A percentile compares a stretch with the other conserved stretches of the same genome.
phyloP scores from a whole-genome alignment of 345 rosid genomes.

The Bruguiera parviflora region DNA sequence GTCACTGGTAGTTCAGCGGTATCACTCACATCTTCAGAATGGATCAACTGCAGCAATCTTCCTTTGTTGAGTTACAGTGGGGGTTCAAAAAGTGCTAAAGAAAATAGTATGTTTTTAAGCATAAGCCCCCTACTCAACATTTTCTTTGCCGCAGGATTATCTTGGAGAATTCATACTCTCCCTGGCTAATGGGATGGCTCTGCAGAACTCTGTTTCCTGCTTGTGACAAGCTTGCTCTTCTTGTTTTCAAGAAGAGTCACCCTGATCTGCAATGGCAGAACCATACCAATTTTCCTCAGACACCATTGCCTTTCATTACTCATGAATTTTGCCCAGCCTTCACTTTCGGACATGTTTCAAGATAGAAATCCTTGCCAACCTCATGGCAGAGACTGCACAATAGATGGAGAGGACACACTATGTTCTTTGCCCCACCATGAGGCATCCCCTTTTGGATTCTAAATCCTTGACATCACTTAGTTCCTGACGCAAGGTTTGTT shows the following conservation, averaged over 20 bases:
- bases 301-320: conserved; percentile 70
- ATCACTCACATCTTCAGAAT: conserved; percentile 2
- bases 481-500: conserved; percentile 85
- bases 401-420: conserved; percentile 61
- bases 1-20: conserved; percentile 13
- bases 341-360: conserved; percentile 65
- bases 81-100: conserved; percentile 42
- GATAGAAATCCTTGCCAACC: conserved; percentile 62
- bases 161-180: conserved; percentile 56
- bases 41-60: conserved; percentile 20
- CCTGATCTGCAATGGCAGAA: conserved; percentile 58
- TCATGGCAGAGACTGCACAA: conserved; percentile 66
- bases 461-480: conserved; percentile 86
- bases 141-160: conserved; percentile 92
- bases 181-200: conserved; percentile 62
- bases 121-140: conserved; percentile 75
- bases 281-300: conserved; percentile 53
- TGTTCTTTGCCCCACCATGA: conserved; percentile 65
- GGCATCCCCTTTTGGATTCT: conserved; percentile 77
- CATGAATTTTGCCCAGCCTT: conserved; percentile 67
- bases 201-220: conserved; percentile 54
- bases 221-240: conserved; percentile 65
- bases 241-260: conserved; percentile 60
- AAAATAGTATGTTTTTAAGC: conserved; percentile 43
- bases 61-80: conserved; percentile 48